A percentile compares a stretch with the other conserved stretches of the same genome.
Evolutionary conservation across 305 asterid genomes (phyloP).

Genomic region (Fraxinus sp.): DNA sequence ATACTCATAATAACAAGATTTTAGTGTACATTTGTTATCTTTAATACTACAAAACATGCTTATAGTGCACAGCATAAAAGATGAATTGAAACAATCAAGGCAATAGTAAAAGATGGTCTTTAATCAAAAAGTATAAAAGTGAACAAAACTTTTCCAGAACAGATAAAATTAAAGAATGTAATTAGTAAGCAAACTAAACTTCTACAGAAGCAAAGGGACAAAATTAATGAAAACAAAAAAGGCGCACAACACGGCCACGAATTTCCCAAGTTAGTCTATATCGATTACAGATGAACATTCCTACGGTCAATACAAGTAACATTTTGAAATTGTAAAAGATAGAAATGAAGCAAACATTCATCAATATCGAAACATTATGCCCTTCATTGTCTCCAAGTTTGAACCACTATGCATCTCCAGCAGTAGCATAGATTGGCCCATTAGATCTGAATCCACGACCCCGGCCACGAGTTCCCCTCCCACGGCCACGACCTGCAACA

Average conservation of each 20-base stretch:
- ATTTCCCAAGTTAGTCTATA: slow-evolving; percentile 30
- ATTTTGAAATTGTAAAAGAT: slow-evolving; percentile 24
- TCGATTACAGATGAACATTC: slow-evolving; percentile 31
- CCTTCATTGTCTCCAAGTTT: slow-evolving; percentile 20
- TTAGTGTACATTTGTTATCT: background rate
- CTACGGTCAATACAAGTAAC: slow-evolving; percentile 32
- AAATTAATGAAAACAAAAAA: slow-evolving; percentile 32
- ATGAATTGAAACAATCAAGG: background rate
- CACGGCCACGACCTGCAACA: slow-evolving; percentile 52
- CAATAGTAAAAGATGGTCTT: background rate
- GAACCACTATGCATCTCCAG: slow-evolving; percentile 26
- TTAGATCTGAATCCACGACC: slow-evolving; percentile 51
- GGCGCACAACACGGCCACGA: slow-evolving; percentile 41
- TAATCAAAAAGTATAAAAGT: background rate
- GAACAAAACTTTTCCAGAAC: background rate
- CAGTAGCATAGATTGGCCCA: slow-evolving; percentile 32
- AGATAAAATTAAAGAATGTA: slow-evolving; percentile 43
- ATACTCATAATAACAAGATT: background rate
- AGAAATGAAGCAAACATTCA: slow-evolving; percentile 35
- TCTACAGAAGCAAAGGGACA: slow-evolving; percentile 14
- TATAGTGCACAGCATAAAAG: background rate
- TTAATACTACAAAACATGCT: background rate
- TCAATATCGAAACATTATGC: slow-evolving; percentile 9
- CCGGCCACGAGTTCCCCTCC: slow-evolving; percentile 50
- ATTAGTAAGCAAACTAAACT: slow-evolving; percentile 29